Evolutionary conservation across 495 filamentous ascomycete genomes (phyloP), one percentile per base, ranked within the genome.

Genomic region (Tuber melanosporum): DNA sequence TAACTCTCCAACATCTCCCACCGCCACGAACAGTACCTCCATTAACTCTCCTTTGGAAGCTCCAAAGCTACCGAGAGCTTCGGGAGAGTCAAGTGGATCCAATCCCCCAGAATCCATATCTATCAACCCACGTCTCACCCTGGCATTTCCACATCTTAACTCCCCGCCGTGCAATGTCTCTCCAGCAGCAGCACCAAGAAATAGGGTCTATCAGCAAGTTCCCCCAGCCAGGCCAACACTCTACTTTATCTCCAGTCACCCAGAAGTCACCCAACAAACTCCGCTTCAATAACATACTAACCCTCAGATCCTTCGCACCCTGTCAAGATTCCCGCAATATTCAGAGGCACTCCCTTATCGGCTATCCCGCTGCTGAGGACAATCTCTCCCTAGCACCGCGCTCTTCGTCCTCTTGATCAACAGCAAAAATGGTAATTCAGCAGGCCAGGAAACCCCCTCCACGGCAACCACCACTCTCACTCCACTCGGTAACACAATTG

Each of bases 171-270:
- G 66, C 71, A 42, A 42, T 44, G 26, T 41, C 19, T 57, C 69
- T 70, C 6, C 75, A 6, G 39, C 22, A 70, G 70, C 42, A 49
- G 71, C 12, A 47, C 75, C 76, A 45, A 73, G 75, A 74, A 82
- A 74, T 49, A 42, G 70, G 22, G 57, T 52, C 39, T 72, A 76
- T 44, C 73, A 78, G 22, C 46, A 76, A 20, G 73, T 82, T 47
- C 82, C 75, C 46, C 66, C 80, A 20, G 62, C 75, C 47, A 76
- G 77, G 41, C 81, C 80, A 19, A 70, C 77, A 7, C 42, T 71
- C 81, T 9, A 80, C 81, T 4, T 74, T 83, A 43, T 80, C 80
- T n/a, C 80, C 75, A n/a, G 80, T 82, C 46, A 80, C 82, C 42
- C 77, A 74, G 17, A 79, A 76, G 57, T 77, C 80, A 20, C 72